Evolutionary conservation across 495 filamentous ascomycete genomes (phyloP).

Genomic region (Staphylotrichum tortipilum): DNA sequence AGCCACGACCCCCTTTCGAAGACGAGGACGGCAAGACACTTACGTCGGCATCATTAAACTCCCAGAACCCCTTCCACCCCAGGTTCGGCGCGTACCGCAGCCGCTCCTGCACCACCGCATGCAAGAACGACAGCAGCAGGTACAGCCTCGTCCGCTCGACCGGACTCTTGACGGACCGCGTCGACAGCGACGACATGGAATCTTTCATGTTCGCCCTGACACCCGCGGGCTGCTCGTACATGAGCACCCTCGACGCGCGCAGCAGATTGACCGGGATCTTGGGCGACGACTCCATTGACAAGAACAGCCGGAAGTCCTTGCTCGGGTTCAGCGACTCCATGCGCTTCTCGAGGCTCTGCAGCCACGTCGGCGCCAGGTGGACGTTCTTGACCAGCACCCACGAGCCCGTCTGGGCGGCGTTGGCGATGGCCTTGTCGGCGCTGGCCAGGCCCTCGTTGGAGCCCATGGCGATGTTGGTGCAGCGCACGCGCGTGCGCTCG

Average conservation of each 20-base stretch:
- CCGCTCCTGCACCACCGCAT: slow-evolving; percentile 92
- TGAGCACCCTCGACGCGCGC: slow-evolving; percentile 84
- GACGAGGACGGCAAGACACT: slow-evolving; percentile 32
- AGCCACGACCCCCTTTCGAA: slow-evolving; percentile 5
- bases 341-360: slow-evolving; percentile 93
- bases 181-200: slow-evolving; percentile 73
- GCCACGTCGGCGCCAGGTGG: slow-evolving; percentile 88
- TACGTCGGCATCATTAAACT: slow-evolving; percentile 99
- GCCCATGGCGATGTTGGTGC: slow-evolving; percentile 98
- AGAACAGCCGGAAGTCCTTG: slow-evolving; percentile 86
- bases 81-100: slow-evolving; percentile 90
- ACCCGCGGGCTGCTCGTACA: slow-evolving; percentile 97
- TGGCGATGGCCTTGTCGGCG: slow-evolving; percentile 90
- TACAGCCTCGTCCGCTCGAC: slow-evolving; percentile 90
- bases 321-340: slow-evolving; percentile 93
- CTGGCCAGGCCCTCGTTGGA: slow-evolving; percentile 87
- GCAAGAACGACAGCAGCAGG: slow-evolving; percentile 83
- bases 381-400: slow-evolving; percentile 99
- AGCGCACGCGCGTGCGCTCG: slow-evolving; percentile 67
- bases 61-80: slow-evolving; percentile 99
- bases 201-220: slow-evolving; percentile 99
- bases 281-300: slow-evolving; percentile 94
- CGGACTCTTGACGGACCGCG: slow-evolving; percentile 69
- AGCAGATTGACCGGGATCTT: slow-evolving; percentile 97
- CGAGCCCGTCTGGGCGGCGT: slow-evolving; percentile 81